phyloP scores from a whole-genome alignment of 106 monocot genomes.

The Acorus calamus region DNA sequence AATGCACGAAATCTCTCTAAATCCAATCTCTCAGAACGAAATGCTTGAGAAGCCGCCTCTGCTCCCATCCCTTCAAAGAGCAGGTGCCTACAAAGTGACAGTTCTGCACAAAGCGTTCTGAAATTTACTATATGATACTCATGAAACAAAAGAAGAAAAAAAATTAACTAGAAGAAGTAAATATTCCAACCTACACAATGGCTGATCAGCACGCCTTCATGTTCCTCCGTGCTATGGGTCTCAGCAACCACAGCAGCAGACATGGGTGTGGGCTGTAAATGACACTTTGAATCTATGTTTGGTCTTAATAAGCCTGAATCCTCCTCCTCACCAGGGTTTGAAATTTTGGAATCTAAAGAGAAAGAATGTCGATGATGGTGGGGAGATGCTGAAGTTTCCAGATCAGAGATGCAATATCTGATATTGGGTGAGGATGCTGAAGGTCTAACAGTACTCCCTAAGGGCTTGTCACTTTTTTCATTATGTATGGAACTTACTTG shows the following conservation, averaged over 20 bases:
- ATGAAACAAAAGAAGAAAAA: conserved; percentile 2
- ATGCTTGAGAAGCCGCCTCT: conserved; percentile 44
- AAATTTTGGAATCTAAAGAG: conserved; percentile 10
- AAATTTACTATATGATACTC: neutral
- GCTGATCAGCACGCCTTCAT: conserved; percentile 5
- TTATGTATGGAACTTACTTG: conserved; percentile 33
- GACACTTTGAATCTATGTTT: conserved; percentile 8
- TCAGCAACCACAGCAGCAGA: conserved; percentile 9
- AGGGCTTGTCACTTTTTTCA: conserved; percentile 17
- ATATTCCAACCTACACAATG: conserved; percentile 36
- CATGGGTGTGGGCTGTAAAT: neutral
- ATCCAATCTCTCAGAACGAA: conserved; percentile 47
- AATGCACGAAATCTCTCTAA: conserved; percentile 31
- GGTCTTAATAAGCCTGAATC: conserved; percentile 9
- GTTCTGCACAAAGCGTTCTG: conserved; percentile 24
- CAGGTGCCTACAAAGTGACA: conserved; percentile 57
- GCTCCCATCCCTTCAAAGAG: conserved; percentile 60
- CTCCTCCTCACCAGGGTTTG: conserved; percentile 12
- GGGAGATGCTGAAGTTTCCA: conserved; percentile 28
- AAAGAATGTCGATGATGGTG: conserved; percentile 37
- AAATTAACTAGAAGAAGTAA: neutral
- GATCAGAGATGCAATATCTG: conserved; percentile 41
- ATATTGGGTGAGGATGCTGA: conserved; percentile 52
- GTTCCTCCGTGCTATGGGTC: conserved; percentile 7
- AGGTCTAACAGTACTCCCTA: conserved; percentile 7